Percentiles rank a stretch among this genome's conserved stretches.
Evolutionary conservation across 345 rosid species (phyloP).

Genomic region (Euclidium syriacum): DNA sequence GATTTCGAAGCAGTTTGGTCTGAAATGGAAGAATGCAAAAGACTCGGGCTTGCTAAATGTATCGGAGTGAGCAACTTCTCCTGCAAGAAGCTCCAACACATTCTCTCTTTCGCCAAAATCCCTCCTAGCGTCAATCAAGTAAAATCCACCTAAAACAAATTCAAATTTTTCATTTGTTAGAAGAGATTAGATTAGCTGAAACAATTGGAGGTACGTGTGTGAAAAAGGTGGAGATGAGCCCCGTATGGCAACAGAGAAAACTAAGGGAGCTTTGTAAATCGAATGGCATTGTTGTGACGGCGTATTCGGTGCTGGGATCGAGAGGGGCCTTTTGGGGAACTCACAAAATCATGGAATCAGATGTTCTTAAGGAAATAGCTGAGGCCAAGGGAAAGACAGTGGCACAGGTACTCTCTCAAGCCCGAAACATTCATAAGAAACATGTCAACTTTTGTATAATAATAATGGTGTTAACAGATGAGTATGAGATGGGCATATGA

Average conservation of each 20-base stretch:
- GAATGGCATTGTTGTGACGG: conserved; percentile 47
- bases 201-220: neutral
- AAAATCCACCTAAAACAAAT: conserved; percentile 4
- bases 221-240: conserved; percentile 79
- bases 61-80: conserved; percentile 89
- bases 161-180: neutral
- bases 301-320: conserved; percentile 64
- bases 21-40: conserved; percentile 74
- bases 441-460: neutral
- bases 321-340: conserved; percentile 62
- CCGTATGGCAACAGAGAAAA: conserved; percentile 74
- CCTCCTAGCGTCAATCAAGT: conserved; percentile 82
- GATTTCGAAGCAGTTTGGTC: conserved; percentile 63
- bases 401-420: conserved; percentile 50
- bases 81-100: conserved; percentile 51
- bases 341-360: conserved; percentile 55
- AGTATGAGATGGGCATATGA: conserved; percentile 61
- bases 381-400: conserved; percentile 56
- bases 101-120: conserved; percentile 58
- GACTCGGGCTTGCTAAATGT: conserved; percentile 57
- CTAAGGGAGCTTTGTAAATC: conserved; percentile 53
- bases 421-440: too few species aligned
- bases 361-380: conserved; percentile 63
- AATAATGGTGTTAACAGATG: conserved; percentile 36
- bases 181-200: neutral